Percentiles rank a stretch among this genome's conserved stretches.
Evolutionary conservation across 2,329 filamentous ascomycete species (phyloP).

Genomic region (Nothopassalora personata): DNA sequence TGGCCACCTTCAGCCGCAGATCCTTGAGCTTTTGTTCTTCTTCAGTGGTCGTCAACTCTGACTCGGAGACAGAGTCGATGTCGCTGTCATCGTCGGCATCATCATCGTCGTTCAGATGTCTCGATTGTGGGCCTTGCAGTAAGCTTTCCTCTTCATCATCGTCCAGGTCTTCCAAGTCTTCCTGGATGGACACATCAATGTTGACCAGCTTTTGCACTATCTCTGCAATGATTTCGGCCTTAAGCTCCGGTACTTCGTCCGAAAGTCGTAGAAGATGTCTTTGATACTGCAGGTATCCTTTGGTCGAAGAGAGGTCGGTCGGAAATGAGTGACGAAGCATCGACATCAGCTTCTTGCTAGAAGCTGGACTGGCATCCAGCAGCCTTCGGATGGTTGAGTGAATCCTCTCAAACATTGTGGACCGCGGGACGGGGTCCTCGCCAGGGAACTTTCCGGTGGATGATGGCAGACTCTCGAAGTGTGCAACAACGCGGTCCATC

Average conservation of each 20-base stretch:
- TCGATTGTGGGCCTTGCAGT: constrained; percentile 47
- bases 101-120: constrained; percentile 48
- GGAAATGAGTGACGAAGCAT: constrained; percentile 31
- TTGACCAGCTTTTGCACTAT: constrained; percentile 85
- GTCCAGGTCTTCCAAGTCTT: constrained; percentile 87
- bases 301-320: constrained; percentile 59
- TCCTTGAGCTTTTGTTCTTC: constrained; percentile 59
- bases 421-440: constrained; percentile 54
- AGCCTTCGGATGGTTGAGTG: constrained; percentile 73
- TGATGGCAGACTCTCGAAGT: constrained; percentile 61
- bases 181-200: constrained; percentile 91
- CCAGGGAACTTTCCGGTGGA: constrained; percentile 50
- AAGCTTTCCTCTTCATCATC: constrained; percentile 77
- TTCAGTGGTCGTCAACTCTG: constrained; percentile 55
- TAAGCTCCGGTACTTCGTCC: constrained; percentile 70
- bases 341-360: constrained; percentile 62
- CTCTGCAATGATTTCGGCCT: constrained; percentile 73
- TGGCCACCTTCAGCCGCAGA: constrained; percentile 76
- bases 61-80: constrained; percentile 62
- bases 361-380: constrained; percentile 74
- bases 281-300: constrained; percentile 80
- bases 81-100: constrained; percentile 57
- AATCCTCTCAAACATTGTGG: constrained; percentile 64
- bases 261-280: constrained; percentile 74
- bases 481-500: constrained; percentile 72